These are phyloP conservation scores for Pichia heedii DNA, from an alignment of 805 yeast genomes.

Conservation along the genomic window DNA sequence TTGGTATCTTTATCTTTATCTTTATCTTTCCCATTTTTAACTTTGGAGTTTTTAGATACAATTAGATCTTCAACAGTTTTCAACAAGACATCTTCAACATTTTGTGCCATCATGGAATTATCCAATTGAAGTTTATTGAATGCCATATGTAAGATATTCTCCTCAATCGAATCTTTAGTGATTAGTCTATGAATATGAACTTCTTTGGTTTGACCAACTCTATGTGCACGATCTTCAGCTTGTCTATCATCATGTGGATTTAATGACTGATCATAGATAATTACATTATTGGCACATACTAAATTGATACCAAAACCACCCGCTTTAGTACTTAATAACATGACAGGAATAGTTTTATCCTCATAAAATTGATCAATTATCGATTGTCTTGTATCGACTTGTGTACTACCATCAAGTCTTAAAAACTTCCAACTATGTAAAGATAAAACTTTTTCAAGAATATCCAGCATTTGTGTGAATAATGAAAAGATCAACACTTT, in stretches of 20 bases:
- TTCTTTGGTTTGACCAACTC: conserved; percentile 39
- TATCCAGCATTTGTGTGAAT: conserved; percentile 87
- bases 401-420: conserved; percentile 87
- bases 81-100: conserved; percentile 44
- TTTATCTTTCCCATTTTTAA: not conserved
- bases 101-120: conserved; percentile 41
- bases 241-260: conserved; percentile 98
- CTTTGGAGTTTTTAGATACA: conserved; percentile 1
- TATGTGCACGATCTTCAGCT: conserved; percentile 97
- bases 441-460: conserved; percentile 68
- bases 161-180: conserved; percentile 73
- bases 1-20: not conserved
- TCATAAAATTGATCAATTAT: conserved; percentile 83
- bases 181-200: conserved; percentile 75
- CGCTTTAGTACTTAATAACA: conserved; percentile 86
- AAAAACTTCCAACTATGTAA: conserved; percentile 59
- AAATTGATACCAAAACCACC: conserved; percentile 98
- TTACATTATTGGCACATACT: conserved; percentile 88
- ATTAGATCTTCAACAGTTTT: conserved; percentile 33
- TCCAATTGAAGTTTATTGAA: conserved; percentile 88
- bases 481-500: conserved; percentile 80
- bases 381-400: conserved; percentile 89
- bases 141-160: conserved; percentile 77
- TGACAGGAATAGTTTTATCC: conserved; percentile 73
- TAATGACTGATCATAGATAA: conserved; percentile 88